phyloP scores from a whole-genome alignment of 2,329 filamentous ascomycete species.

The Pyrenochaeta sp. region DNA sequence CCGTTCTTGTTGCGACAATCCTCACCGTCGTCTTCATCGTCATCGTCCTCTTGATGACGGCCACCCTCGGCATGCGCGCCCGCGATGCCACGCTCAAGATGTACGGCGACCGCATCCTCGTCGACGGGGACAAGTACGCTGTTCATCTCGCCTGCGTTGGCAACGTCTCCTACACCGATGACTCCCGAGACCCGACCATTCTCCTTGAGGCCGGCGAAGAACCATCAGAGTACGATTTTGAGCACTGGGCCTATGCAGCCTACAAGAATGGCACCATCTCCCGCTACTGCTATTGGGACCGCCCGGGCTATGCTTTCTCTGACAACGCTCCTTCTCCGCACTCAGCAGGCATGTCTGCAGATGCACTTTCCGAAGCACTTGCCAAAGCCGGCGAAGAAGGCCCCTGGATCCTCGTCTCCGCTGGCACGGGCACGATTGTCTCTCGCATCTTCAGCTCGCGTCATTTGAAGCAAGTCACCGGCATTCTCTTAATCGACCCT shows the following conservation, averaged over 20 bases:
- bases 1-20: constrained; percentile 77
- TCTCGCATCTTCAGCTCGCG: constrained; percentile 90
- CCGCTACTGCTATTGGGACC: constrained; percentile 95
- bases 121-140: constrained; percentile 84
- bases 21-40: constrained; percentile 73
- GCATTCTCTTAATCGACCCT: constrained; percentile 85
- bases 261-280: constrained; percentile 81
- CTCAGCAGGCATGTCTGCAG: constrained; percentile 90
- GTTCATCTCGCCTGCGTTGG: constrained; percentile 87
- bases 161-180: constrained; percentile 66
- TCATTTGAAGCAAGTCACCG: constrained; percentile 76
- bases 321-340: constrained; percentile 95
- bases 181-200: constrained; percentile 74
- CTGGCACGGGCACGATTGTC: constrained; percentile 87
- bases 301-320: constrained; percentile 86
- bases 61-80: constrained; percentile 79
- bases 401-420: constrained; percentile 87
- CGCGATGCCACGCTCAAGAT: constrained; percentile 78
- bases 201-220: constrained; percentile 85
- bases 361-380: constrained; percentile 86
- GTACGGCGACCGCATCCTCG: constrained; percentile 78
- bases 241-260: constrained; percentile 79
- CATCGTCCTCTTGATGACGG: constrained; percentile 77
- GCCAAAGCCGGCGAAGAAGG: constrained; percentile 81
- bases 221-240: constrained; percentile 80